These are phyloP conservation scores for Aspergillus egyptiacus DNA, from an alignment of 495 filamentous ascomycete genomes.

Conservation along the genomic window DNA sequence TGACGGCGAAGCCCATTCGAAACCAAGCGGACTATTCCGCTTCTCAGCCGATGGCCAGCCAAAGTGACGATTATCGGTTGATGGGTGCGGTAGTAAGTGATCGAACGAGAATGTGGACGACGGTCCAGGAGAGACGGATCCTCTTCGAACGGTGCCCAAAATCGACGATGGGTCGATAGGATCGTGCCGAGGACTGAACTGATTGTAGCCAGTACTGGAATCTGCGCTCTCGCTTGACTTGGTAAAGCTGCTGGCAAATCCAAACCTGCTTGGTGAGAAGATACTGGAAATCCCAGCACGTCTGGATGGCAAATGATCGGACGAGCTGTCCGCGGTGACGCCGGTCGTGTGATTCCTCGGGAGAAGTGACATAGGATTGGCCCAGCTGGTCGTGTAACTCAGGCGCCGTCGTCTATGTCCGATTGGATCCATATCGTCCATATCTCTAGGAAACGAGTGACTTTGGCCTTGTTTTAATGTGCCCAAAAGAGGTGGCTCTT, in stretches of 20 bases:
- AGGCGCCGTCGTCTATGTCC: conserved; percentile 57
- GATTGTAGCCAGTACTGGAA: conserved; percentile 49
- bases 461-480: conserved; percentile 71
- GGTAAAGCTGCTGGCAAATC: conserved; percentile 35
- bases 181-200: conserved; percentile 56
- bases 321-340: conserved; percentile 39
- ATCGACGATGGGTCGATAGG: conserved; percentile 50
- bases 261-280: conserved; percentile 40
- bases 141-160: conserved; percentile 49
- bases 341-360: conserved; percentile 40
- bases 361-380: conserved; percentile 50
- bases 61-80: conserved; percentile 67
- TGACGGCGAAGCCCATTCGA: conserved; percentile 50
- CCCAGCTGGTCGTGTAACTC: conserved; percentile 59
- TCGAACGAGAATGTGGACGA: conserved; percentile 76
- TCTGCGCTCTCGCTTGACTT: conserved; percentile 42
- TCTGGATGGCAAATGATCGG: conserved; percentile 40
- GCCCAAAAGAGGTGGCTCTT: conserved; percentile 64
- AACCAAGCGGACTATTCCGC: conserved; percentile 47
- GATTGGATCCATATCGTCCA: conserved; percentile 64
- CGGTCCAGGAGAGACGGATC: conserved; percentile 66
- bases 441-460: conserved; percentile 71
- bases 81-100: conserved; percentile 64
- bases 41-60: conserved; percentile 55
- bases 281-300: conserved; percentile 41